A percentile compares a stretch with the other conserved stretches of the same genome.
Evolutionary conservation across 768 basidiomycete genomes (phyloP).

Genomic region (Mycena belliarum): DNA sequence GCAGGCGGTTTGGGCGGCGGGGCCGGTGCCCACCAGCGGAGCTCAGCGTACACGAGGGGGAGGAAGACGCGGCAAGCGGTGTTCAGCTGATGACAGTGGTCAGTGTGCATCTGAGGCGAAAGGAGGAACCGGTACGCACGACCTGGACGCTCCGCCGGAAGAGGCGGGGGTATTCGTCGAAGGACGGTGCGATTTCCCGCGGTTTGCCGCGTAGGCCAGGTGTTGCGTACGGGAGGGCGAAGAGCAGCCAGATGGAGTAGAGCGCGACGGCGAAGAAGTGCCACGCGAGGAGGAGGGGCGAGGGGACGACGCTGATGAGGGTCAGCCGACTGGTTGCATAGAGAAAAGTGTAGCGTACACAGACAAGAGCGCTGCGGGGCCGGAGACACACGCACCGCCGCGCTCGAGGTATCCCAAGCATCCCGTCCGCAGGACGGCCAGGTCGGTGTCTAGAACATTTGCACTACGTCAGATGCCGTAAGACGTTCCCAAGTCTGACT

Average conservation of each 20-base stretch:
- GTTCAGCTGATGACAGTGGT: not conserved
- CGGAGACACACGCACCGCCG: constrained; percentile 84
- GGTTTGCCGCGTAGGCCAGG: constrained; percentile 36
- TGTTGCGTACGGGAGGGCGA: constrained; percentile 50
- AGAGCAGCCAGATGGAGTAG: constrained; percentile 90
- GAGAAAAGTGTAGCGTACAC: constrained; percentile 51
- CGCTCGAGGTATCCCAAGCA: constrained; percentile 97
- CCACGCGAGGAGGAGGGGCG: constrained; percentile 74
- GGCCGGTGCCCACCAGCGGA: constrained; percentile 13
- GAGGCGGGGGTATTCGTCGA: constrained; percentile 71
- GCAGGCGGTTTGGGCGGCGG: not conserved
- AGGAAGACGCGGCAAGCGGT: constrained; percentile 1
- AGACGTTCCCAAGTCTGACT: not conserved
- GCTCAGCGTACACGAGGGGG: not conserved
- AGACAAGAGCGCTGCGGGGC: constrained; percentile 86
- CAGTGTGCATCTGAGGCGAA: not conserved
- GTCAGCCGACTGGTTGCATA: not conserved
- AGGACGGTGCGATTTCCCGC: constrained; percentile 39
- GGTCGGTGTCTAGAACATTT: constrained; percentile 42
- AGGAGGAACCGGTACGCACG: not conserved
- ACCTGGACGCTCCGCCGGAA: not conserved
- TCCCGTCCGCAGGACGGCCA: constrained; percentile 70
- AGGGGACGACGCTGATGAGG: constrained; percentile 64
- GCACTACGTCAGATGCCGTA: not conserved
- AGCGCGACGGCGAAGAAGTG: constrained; percentile 96